Evolutionary conservation across 2,329 filamentous ascomycete species (phyloP), one percentile per base, ranked within the genome.

Genomic region (Sclerotinia minor): DNA sequence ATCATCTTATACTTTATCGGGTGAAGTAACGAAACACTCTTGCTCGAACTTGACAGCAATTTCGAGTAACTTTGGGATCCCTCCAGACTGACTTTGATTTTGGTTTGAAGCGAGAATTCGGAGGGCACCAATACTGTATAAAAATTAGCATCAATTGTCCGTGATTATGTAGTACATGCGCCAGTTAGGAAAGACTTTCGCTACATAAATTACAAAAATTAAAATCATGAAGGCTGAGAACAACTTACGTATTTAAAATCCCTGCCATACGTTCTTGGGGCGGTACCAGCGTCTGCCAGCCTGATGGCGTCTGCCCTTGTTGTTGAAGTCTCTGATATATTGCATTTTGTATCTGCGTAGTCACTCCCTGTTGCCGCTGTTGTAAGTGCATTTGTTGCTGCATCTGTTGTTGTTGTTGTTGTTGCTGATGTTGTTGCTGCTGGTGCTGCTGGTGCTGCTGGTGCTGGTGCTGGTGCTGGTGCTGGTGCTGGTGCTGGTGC

Each of bases 21-120:
- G 68, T 7, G 72, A 73, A 50, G 69, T 73, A 2, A 75, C 68
- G 32, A 76, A 76, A 29, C 74, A 74, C 0, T 76, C 75, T 63
- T 72, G 73, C 65, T 77, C 75, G 32, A 75, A 77, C 45, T 71
- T 71, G 9, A 77, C 67, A 9, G 71, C 75, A 44, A 76, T 71
- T 11, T 77, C 72, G 32, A 76, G 71, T 69, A 77, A 72, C 44
- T 73, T 71, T 13, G 72, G 68, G n/a, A 77, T 17, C 2, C 32
- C 65, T 5, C 70, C 71, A 59, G 71, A 54, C 57, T 57, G 54
- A 9, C 21, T 67, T 74, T 9, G 69, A 58, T 64, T 24, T 61
- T 73, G 72, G 44, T 69, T 60, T 57, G 73, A 71, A 55, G 72
- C 73, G 19, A 73, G 71, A 38, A 76, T 71, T 35, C 75, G 74